These are phyloP conservation scores for Plectranthus barbatus DNA, from an alignment of 257 asterid genomes.

Conservation along the genomic window DNA sequence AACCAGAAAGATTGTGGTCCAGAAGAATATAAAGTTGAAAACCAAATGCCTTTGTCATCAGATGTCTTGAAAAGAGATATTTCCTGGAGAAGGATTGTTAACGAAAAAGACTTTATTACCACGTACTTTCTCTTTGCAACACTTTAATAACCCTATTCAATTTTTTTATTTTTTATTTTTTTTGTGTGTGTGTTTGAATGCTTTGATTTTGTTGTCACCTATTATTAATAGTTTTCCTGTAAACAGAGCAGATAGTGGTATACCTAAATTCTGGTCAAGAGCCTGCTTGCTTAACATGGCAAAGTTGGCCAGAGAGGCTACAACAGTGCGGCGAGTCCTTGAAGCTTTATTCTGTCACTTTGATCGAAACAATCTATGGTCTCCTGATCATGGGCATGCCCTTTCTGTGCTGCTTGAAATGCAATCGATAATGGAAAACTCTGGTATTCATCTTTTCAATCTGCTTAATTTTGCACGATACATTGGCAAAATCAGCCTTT, in stretches of 20 bases:
- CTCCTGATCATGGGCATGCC: conserved; percentile 57
- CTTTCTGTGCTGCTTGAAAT: conserved; percentile 56
- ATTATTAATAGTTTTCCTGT: conserved; percentile 17
- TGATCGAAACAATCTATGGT: conserved; percentile 58
- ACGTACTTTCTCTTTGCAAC: conserved; percentile 35
- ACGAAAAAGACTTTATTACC: conserved; percentile 48
- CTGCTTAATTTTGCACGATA: conserved; percentile 5
- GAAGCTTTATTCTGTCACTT: conserved; percentile 69
- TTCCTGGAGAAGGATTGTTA: conserved; percentile 61
- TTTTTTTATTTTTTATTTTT: neutral
- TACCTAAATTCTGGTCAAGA: conserved; percentile 61
- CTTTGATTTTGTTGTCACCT: conserved; percentile 18
- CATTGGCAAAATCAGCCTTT: conserved; percentile 7
- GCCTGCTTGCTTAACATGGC: conserved; percentile 77
- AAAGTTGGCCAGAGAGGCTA: conserved; percentile 64
- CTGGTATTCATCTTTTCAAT: conserved; percentile 32
- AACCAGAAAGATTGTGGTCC: conserved; percentile 16
- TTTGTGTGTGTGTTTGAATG: neutral
- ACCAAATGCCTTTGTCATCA: conserved; percentile 25
- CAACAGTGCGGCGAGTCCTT: conserved; percentile 65
- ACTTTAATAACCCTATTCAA: conserved; percentile 8
- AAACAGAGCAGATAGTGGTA: conserved; percentile 58
- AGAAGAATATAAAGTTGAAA: conserved; percentile 27
- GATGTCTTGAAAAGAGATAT: conserved; percentile 46
- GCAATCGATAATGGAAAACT: conserved; percentile 57